Percentiles rank a stretch among this genome's conserved stretches.
These are phyloP conservation scores for Clonostachys solani DNA, from an alignment of 2,329 filamentous ascomycete species.

Conservation along the genomic window DNA sequence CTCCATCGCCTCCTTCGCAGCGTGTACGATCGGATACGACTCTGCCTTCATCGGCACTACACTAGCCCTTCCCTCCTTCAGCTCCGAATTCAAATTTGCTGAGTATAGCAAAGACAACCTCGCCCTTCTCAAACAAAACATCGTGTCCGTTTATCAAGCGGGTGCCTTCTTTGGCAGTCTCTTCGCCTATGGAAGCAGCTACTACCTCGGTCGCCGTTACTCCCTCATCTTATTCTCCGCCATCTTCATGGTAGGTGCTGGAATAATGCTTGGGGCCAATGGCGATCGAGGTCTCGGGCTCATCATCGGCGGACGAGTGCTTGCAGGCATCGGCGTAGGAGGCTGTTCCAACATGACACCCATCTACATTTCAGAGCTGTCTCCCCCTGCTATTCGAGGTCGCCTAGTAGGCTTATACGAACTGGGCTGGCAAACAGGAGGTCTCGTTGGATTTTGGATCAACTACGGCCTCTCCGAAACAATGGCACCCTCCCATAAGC, in stretches of 20 bases:
- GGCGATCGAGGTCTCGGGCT: constrained; percentile 57
- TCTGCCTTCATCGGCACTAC: constrained; percentile 30
- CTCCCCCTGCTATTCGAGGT: constrained; percentile 60
- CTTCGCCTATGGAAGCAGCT: constrained; percentile 58
- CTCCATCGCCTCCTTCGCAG: constrained; percentile 48
- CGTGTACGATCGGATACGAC: constrained; percentile 58
- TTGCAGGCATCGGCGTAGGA: constrained; percentile 61
- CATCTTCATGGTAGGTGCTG: constrained; percentile 67
- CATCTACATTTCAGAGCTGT: constrained; percentile 56
- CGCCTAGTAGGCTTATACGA: constrained; percentile 65
- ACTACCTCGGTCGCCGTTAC: constrained; percentile 63
- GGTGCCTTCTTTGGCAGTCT: constrained; percentile 72
- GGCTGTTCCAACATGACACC: constrained; percentile 60
- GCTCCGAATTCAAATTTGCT: constrained; percentile 61
- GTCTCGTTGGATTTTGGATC: constrained; percentile 62
- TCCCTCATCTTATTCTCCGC: constrained; percentile 57
- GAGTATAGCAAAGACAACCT: constrained; percentile 40
- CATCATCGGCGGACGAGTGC: constrained; percentile 57
- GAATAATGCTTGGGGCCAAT: constrained; percentile 66
- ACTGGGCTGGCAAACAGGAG: constrained; percentile 60
- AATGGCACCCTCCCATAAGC: constrained; percentile 37
- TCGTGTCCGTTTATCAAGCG: constrained; percentile 78
- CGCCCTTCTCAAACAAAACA: constrained; percentile 65
- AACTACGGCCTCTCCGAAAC: constrained; percentile 58
- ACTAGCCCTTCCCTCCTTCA: constrained; percentile 16